Conservation (phyloP, 2,329 filamentous ascomycete genomes). For the Aschersonia sp. region DNA sequence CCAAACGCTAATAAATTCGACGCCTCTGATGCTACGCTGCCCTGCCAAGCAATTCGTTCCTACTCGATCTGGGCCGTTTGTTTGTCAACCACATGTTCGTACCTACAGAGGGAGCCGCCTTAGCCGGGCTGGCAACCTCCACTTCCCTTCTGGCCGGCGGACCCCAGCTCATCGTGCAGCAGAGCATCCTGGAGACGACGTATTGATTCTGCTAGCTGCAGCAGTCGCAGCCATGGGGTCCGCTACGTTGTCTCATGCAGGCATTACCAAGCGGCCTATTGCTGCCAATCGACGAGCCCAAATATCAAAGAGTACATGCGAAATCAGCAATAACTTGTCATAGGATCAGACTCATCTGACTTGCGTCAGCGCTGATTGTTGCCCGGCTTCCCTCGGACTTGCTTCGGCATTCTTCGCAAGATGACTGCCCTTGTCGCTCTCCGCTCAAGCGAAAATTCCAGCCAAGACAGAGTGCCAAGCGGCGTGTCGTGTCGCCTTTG, state of each 20-base stretch:
- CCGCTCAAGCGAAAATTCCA: not conserved
- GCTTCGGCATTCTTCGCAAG: slow-evolving; percentile 2
- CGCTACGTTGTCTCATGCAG: not conserved
- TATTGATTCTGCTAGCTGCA: not conserved
- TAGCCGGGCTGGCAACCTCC: not conserved
- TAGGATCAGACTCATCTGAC: not conserved
- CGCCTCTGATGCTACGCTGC: not conserved
- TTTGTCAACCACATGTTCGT: no score
- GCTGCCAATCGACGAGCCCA: no score
- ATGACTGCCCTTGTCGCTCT: not conserved
- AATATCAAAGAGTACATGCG: no score
- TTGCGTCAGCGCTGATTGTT: not conserved
- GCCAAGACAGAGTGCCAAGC: not conserved
- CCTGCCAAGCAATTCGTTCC: not conserved
- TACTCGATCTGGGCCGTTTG: not conserved
- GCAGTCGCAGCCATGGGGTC: not conserved
- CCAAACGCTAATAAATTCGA: no score
- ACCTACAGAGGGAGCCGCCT: not conserved
- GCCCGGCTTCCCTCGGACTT: slow-evolving; percentile 3
- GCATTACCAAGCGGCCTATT: not conserved
- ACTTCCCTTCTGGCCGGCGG: not conserved
- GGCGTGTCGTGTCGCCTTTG: not conserved
- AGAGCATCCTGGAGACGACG: not conserved
- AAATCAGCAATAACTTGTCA: not conserved
- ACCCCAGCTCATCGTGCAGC: not conserved